A percentile compares a stretch with the other conserved stretches of the same genome.
phyloP scores from a whole-genome alignment of 371 early-diverging fungal species.

The Mucor lusitanicus region DNA sequence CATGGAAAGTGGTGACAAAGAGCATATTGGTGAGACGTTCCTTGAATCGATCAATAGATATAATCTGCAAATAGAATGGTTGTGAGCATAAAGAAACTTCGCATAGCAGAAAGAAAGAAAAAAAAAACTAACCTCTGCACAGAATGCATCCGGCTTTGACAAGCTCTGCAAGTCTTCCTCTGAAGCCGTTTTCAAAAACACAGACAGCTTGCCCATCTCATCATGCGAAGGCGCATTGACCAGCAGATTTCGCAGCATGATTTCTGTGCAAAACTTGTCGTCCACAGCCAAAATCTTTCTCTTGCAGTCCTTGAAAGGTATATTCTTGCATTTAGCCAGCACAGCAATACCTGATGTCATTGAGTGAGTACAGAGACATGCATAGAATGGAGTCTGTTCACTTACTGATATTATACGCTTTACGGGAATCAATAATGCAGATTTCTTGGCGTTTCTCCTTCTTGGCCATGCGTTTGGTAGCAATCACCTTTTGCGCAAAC shows the following conservation, averaged over 20 bases:
- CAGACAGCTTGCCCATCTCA: constrained; percentile 75
- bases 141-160: constrained; percentile 82
- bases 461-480: constrained; percentile 28
- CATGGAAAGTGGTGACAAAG: constrained; percentile 75
- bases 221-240: constrained; percentile 72
- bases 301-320: constrained; percentile 63
- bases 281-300: constrained; percentile 67
- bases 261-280: constrained; percentile 67
- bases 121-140: too few relatives aligned
- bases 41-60: constrained; percentile 80
- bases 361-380: background rate
- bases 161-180: constrained; percentile 68
- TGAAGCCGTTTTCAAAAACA: constrained; percentile 61
- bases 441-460: constrained; percentile 54
- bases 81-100: constrained; percentile 6
- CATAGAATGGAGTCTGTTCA: background rate
- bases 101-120: too few relatives aligned
- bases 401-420: constrained; percentile 79
- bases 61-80: constrained; percentile 50
- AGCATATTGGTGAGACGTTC: constrained; percentile 75
- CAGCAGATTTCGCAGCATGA: constrained; percentile 67
- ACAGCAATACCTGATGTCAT: constrained; percentile 61
- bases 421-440: constrained; percentile 72
- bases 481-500: constrained; percentile 73
- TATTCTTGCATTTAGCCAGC: constrained; percentile 70